A percentile compares a stretch with the other conserved stretches of the same genome.
phyloP scores from a whole-genome alignment of 306 rosid genomes.

The Clitoria ternatea region DNA sequence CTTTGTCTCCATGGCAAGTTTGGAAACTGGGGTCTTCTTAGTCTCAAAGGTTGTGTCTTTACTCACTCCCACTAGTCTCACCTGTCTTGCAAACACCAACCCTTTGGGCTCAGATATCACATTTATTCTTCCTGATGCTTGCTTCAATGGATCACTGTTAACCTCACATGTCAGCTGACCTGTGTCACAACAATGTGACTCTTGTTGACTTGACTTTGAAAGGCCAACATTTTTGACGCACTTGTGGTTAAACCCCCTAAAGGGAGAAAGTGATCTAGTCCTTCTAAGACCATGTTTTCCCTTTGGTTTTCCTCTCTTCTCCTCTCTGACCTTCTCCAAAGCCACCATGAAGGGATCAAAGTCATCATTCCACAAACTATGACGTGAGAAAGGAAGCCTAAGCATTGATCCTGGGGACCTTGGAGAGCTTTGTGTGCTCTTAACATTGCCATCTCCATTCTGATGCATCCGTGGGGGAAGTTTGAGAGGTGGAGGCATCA shows the following conservation, averaged over 20 bases:
- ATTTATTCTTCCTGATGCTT: constrained; percentile 13
- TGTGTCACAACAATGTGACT: constrained; percentile 2
- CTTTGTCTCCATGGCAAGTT: constrained; percentile 20
- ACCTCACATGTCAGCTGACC: background rate
- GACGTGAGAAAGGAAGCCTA: constrained; percentile 31
- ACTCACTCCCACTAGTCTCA: constrained; percentile 35
- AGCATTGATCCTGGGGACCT: constrained; percentile 42
- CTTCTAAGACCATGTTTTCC: constrained; percentile 27
- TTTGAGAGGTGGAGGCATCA: constrained; percentile 52
- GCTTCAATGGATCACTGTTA: constrained; percentile 12
- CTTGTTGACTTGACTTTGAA: constrained; percentile 10
- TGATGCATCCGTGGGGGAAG: constrained; percentile 74
- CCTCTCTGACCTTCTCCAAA: constrained; percentile 53
- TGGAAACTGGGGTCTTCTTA: background rate
- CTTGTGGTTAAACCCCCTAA: constrained; percentile 18
- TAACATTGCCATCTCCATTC: background rate
- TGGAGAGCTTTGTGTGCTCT: constrained; percentile 29
- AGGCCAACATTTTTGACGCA: background rate
- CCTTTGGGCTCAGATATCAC: constrained; percentile 50
- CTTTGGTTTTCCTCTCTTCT: constrained; percentile 34
- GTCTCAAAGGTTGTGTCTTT: constrained; percentile 10
- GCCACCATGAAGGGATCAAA: constrained; percentile 87
- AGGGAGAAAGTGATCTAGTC: constrained; percentile 45
- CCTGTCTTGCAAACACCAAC: constrained; percentile 39
- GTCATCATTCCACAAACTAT: constrained; percentile 62